Evolutionary conservation across 176 grass and related monocot species (phyloP).

Genomic region (Olyra latifolia): DNA sequence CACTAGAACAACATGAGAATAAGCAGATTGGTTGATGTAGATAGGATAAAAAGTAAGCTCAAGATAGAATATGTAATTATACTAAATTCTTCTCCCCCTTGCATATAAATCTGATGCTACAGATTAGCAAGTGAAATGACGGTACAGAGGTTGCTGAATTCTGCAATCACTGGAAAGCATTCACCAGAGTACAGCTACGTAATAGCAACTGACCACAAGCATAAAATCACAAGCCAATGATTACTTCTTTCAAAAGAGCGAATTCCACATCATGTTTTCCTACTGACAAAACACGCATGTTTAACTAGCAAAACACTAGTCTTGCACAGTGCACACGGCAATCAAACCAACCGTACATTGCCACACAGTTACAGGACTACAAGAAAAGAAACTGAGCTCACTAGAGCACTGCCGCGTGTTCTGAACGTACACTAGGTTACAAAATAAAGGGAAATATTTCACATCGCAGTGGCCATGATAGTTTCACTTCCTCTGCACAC

Average conservation of each 20-base stretch:
- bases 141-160: neutral
- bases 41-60: conserved; percentile 20
- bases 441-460: neutral
- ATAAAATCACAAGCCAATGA: conserved; percentile 16
- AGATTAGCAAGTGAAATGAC: neutral
- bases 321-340: conserved; percentile 25
- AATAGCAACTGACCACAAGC: neutral
- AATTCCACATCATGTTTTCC: neutral
- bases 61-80: neutral
- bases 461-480: conserved; percentile 44
- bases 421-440: conserved; percentile 7
- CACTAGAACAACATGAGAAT: conserved; percentile 17
- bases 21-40: conserved; percentile 33
- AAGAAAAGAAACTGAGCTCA: conserved; percentile 20
- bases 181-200: neutral
- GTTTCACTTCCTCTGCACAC: conserved; percentile 45
- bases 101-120: conserved; percentile 16
- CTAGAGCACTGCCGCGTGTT: neutral
- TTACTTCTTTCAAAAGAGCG: neutral
- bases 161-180: neutral
- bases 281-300: neutral
- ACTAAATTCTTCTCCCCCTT: neutral
- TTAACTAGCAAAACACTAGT: conserved; percentile 24
- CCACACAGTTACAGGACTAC: conserved; percentile 5
- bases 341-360: conserved; percentile 1